These are phyloP conservation scores for Candida ascalaphidarum DNA, from an alignment of 805 yeast genomes.

Conservation along the genomic window DNA sequence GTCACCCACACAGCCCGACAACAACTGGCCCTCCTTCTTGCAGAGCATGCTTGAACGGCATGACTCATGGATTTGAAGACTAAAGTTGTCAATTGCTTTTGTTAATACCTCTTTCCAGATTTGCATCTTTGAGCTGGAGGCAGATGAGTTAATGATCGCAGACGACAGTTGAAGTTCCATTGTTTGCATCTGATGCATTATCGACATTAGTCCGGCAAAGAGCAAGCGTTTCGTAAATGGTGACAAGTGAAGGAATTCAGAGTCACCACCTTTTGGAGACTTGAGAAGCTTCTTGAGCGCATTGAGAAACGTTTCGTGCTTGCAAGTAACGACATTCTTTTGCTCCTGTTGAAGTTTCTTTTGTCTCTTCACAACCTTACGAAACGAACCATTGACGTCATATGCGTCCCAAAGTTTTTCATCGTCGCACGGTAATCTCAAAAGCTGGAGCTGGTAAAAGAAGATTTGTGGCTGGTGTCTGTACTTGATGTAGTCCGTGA, in stretches of 20 bases:
- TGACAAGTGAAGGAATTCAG: conserved; percentile 8
- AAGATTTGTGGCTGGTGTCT: conserved; percentile 53
- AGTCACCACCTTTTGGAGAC: conserved; percentile 1
- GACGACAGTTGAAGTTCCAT: conserved; percentile 52
- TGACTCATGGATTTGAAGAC: neutral
- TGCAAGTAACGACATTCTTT: too few species aligned
- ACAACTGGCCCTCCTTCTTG: too few species aligned
- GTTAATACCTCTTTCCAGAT: conserved; percentile 69
- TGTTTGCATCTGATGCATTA: conserved; percentile 68
- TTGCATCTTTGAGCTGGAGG: conserved; percentile 8
- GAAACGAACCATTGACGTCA: conserved; percentile 31
- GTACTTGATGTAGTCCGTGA: conserved; percentile 68
- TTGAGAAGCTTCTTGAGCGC: conserved; percentile 8
- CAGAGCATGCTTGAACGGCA: neutral
- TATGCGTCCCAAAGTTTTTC: conserved; percentile 29
- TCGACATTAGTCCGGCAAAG: conserved; percentile 57
- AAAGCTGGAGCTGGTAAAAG: conserved; percentile 29
- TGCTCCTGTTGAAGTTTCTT: conserved; percentile 11
- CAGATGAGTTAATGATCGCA: conserved; percentile 17
- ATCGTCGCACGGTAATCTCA: conserved; percentile 34
- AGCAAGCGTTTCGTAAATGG: conserved; percentile 60
- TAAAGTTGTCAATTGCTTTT: conserved; percentile 46
- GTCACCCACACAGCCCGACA: neutral
- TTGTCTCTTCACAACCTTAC: conserved; percentile 28
- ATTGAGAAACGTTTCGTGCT: conserved; percentile 6